phyloP scores from a whole-genome alignment of 768 basidiomycete genomes.

The Melanogaster broomeanus region DNA sequence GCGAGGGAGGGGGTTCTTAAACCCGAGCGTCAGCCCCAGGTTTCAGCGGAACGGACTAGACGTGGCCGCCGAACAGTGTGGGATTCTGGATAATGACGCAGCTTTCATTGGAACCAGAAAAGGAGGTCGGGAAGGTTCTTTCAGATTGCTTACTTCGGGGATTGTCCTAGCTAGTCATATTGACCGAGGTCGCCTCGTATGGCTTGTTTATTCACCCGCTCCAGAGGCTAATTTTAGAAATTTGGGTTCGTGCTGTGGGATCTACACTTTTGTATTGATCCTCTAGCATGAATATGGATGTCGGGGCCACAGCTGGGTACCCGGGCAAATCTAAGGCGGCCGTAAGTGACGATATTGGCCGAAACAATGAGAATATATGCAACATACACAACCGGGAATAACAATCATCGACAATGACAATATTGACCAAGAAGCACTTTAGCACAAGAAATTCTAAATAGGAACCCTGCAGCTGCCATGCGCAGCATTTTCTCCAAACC shows the following conservation, averaged over 20 bases:
- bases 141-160: constrained; percentile 18
- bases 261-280: constrained; percentile 33
- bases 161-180: constrained; percentile 13
- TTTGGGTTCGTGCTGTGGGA: constrained; percentile 19
- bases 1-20: neutral
- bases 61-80: constrained; percentile 26
- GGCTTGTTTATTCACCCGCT: constrained; percentile 6
- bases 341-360: constrained; percentile 22
- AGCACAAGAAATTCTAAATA: constrained; percentile 37
- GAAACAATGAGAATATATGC: constrained; percentile 17
- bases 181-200: constrained; percentile 26
- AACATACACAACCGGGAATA: constrained; percentile 13
- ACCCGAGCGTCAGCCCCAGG: constrained; percentile 19
- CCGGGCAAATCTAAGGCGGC: constrained; percentile 9
- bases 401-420: constrained; percentile 14
- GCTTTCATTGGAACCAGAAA: constrained; percentile 17
- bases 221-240: constrained; percentile 24
- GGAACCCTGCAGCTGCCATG: constrained; percentile 12
- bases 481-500: constrained; percentile 23
- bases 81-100: constrained; percentile 9
- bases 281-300: constrained; percentile 15
- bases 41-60: constrained; percentile 49
- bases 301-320: constrained; percentile 7
- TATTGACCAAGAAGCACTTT: constrained; percentile 19
- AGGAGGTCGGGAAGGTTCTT: constrained; percentile 9